phyloP scores from a whole-genome alignment of 2,329 filamentous ascomycete species.

The Fusarium fujikuroi region DNA sequence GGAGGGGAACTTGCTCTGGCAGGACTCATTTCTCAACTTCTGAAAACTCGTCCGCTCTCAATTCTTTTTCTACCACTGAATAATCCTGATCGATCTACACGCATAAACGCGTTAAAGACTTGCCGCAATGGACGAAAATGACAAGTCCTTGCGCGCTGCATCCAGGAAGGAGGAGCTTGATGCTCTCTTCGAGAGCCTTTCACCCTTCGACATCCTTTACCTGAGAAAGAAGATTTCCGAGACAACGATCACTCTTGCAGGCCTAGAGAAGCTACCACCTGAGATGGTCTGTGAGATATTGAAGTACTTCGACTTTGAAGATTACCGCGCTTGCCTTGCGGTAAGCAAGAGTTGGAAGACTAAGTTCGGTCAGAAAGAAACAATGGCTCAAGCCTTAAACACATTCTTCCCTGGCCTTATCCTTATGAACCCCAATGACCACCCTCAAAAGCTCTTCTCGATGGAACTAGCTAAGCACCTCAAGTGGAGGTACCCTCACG shows the following conservation, averaged over 20 bases:
- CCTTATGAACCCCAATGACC: not conserved
- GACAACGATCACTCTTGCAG: not conserved
- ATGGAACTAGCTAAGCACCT: not conserved
- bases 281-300: not conserved
- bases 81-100: not conserved
- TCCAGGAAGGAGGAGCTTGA: not conserved
- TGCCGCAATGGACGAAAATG: not conserved
- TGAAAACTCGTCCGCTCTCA: not conserved
- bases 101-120: not conserved
- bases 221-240: not conserved
- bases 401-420: not conserved
- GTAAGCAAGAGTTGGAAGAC: not conserved
- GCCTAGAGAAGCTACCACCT: rapidly evolving
- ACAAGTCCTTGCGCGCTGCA: not conserved
- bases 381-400: not conserved
- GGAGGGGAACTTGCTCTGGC: not conserved
- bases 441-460: not conserved
- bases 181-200: not conserved
- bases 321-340: not conserved
- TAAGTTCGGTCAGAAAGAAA: not conserved
- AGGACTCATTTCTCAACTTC: not conserved
- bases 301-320: not conserved
- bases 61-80: not conserved
- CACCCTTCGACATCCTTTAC: not conserved
- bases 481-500: not conserved